These are phyloP conservation scores for Trichophyton benhamiae DNA, from an alignment of 2,329 filamentous ascomycete genomes.

Conservation along the genomic window DNA sequence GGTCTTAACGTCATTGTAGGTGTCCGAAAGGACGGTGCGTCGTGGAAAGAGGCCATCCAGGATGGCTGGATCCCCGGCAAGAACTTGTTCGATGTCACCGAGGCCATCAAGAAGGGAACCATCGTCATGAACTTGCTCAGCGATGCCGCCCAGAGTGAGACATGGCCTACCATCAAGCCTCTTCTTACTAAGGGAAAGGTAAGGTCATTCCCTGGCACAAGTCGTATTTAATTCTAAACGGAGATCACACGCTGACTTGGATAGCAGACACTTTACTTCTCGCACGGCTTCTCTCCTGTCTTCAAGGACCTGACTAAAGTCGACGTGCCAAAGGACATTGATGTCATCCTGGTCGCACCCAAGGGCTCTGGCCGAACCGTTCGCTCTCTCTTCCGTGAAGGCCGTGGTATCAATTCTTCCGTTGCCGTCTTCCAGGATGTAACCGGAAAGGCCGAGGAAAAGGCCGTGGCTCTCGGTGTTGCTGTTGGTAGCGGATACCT, in stretches of 20 bases:
- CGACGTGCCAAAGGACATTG: constrained; percentile 86
- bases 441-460: constrained; percentile 95
- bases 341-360: constrained; percentile 98
- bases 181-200: constrained; percentile 98
- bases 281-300: constrained; percentile 98
- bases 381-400: constrained; percentile 96
- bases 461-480: constrained; percentile 90
- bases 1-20: constrained; percentile 97
- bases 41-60: constrained; percentile 93
- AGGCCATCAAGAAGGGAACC: constrained; percentile 85
- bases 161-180: constrained; percentile 96
- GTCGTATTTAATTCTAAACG: no score
- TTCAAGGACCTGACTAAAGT: constrained; percentile 99
- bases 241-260: constrained; percentile 10
- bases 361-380: constrained; percentile 99
- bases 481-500: constrained; percentile 96
- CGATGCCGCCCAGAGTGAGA: constrained; percentile 97
- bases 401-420: constrained; percentile 98
- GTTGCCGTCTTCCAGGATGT: constrained; percentile 98
- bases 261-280: constrained; percentile 92
- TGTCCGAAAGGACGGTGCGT: constrained; percentile 95
- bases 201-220: constrained; percentile 14
- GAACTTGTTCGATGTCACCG: constrained; percentile 97
- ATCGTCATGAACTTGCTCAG: constrained; percentile 99
- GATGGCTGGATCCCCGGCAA: constrained; percentile 97